phyloP scores from a whole-genome alignment of 2,329 filamentous ascomycete species.

The Westerdykella ornata region DNA sequence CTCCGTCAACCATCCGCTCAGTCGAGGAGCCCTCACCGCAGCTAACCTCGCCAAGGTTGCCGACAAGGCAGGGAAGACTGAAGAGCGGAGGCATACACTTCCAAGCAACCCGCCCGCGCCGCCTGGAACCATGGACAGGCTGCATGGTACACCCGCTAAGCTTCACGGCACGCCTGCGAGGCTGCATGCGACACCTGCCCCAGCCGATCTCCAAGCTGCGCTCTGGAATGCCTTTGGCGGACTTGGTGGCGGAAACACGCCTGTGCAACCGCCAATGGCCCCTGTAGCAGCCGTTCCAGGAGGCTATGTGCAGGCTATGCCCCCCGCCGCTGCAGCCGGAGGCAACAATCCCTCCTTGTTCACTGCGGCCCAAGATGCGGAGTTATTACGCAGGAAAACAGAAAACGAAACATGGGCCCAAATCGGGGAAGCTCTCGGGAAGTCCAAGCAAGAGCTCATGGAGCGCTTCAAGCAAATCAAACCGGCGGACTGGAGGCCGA shows the following conservation, averaged over 20 bases:
- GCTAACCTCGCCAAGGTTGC: slow-evolving; percentile 11
- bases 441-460: slow-evolving; percentile 12
- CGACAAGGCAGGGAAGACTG: neutral
- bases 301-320: neutral
- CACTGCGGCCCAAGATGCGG: slow-evolving; percentile 38
- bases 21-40: slow-evolving; percentile 1
- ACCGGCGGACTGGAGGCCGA: slow-evolving; percentile 16
- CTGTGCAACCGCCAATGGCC: neutral
- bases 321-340: neutral
- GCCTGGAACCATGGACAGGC: neutral
- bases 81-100: slow-evolving; percentile 1
- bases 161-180: neutral
- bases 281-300: neutral
- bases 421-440: slow-evolving; percentile 27
- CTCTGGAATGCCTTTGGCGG: neutral
- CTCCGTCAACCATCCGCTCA: slow-evolving; percentile 5
- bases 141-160: neutral
- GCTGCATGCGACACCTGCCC: neutral
- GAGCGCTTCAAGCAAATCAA: slow-evolving; percentile 33
- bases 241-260: neutral
- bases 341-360: slow-evolving; percentile 11
- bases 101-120: neutral
- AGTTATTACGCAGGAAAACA: slow-evolving; percentile 34
- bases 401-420: slow-evolving; percentile 21
- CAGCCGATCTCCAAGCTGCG: neutral